Evolutionary conservation across 768 basidiomycete species (phyloP), one percentile per base, ranked within the genome.

Genomic region (Brasilioporus rufonigricans): DNA sequence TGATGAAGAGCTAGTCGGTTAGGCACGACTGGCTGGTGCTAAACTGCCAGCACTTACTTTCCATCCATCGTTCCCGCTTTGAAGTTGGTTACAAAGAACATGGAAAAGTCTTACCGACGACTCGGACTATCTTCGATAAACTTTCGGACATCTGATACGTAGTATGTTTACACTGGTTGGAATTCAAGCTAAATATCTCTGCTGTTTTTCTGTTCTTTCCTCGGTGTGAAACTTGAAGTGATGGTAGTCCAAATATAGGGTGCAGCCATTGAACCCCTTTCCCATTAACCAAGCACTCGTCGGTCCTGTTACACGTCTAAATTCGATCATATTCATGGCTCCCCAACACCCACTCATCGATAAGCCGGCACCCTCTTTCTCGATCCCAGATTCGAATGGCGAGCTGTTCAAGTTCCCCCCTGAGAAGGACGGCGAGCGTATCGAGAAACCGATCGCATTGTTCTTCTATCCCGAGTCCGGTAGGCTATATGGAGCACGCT

Each of bases 381-480:
- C 82, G 16, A 77, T 93, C 5, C 78, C 74, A 31, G 83, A 87
- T 60, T 78, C 83, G 29, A 79, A 85, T 50, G 89, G 88, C 4
- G 70, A 83, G 51, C 63, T 71, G 6, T 89, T 79, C 66, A 80
- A 78, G 7, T 75, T 91, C 60, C 80, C 74, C 26, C 85, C 87
- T 2, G 84, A 81, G 12, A 75, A 73, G 45, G 76, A 73, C 36
- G 80, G 78, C 19, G 38, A 51, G 33, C 61, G 44, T 31, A 32
- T 64, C 27, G 56, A 56, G 50, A 67, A 80, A 50, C 89, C 91
- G 1, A 79, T 81, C 21, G 87, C 80, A 11, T 56, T 93, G 35
- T 91, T 92, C 76, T 93, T 93, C 73, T 91, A 88, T 61, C 89
- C 89, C 11, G 76, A 80, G 63, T 80, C 87, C 38, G 83, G 87